Evolutionary conservation across 2,329 filamentous ascomycete species (phyloP), one percentile per base, ranked within the genome.

Genomic region (Fusarium albidum): DNA sequence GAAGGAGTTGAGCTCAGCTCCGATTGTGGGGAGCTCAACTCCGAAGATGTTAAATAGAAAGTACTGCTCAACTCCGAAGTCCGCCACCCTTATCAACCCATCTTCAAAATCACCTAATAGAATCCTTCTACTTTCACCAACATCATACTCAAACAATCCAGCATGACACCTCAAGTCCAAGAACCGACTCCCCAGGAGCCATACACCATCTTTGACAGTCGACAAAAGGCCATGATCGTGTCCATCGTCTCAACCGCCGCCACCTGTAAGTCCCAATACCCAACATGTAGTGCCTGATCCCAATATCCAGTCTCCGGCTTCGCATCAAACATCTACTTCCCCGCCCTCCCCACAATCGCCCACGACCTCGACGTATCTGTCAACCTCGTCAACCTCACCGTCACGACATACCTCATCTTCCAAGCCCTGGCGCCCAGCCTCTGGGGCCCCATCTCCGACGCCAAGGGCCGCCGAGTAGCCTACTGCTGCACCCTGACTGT

Each of bases 371-470:
- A 71, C 27, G 73, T 81, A n/a, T 72, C 71, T 0, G 58, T 69
- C 7, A 67, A 69, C 27, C 64, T 73, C 9, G 72, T 79, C 52
- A 79, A 77, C 44, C 67, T 80, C 34, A 77, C 76, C 0, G 65
- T 81, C 1, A 80, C 78, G 3, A 74, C 76, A 0, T 81, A 80
- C 40, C 69, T 80, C 51, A 77, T 85, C 17, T 78, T 85, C 29
- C 83, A 85, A 71, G 83, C 77, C 4, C 57, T 86, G 1, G 77
- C 82, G 0, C 83, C 83, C 0, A 76, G 75, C 18, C 69, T 84
- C 33, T 75, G 81, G 57, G 82, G 79, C 1, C 76, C 77, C 12
- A 67, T 83, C 9, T 78, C 79, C 1, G 80, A 83, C 56, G 69
- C 69, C 0, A 55, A 75, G 6, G 80, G 80, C 0, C 73, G 80